Base-by-base conservation (phyloP, 148 eudicot genomes). In the Diospyros lotus region DNA sequence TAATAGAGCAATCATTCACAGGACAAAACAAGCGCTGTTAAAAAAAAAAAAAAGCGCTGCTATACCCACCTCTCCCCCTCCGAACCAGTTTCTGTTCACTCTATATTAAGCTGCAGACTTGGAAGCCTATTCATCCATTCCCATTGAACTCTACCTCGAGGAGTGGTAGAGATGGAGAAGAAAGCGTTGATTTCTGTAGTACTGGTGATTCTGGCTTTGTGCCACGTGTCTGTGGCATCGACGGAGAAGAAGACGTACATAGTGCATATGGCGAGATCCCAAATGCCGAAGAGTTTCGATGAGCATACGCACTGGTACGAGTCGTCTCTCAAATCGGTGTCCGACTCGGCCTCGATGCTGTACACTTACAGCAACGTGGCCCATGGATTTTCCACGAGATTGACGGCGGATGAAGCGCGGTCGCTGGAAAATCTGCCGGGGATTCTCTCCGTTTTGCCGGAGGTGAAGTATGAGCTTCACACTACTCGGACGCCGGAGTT, bases 401-500 rank as follows among this genome's bases (percentile, higher is more conserved):
- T 86, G 52, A 86, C 86, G 3, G 58, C 28, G 0, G 71, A 74
- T 7, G 80, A 86, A 54, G 88, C 82, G 11, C 45, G 41, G 51
- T 46, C 59, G 0, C 75, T 86, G 4, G 64, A 69, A 59, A 44
- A 42, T 9, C 82, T 52, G 38, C 84, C 80, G 28, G 88, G 88
- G 15, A 79, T 86, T 13, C 66, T 86, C 4, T 73, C 74, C 0
- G 86, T 86, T 10, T 9, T 75, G 28, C 82, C 78, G 1, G 88
- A 86, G 72, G n/a, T 28, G 78, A 78, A 55, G 43, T 86, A 83
- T 68, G 80, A 86, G 78, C 80, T 86, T 11, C 88, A 86, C 63
- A 86, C 88, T 12, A 86, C 88, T 28, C 75, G 88, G 63, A 75
- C 88, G 1, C 88, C 88, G 3, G 3, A 73, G 68, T 86, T 86